Conservation (phyloP, 225 moss, liverwort and hornwort species). For the Polytrichum formosum region DNA sequence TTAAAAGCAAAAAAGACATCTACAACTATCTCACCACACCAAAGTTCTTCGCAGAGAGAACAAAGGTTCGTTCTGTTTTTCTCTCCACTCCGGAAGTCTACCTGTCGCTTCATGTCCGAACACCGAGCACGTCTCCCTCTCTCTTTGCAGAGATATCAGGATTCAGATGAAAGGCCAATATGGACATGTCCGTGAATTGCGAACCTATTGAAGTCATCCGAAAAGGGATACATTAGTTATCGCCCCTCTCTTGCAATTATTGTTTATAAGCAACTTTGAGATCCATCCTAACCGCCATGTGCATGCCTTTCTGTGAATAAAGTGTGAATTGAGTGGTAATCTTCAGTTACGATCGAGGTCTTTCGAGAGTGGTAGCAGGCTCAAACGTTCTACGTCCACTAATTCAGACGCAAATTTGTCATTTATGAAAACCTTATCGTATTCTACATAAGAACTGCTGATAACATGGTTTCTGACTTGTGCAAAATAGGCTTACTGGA, state of each 20-base stretch:
- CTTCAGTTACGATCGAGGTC: too few species aligned
- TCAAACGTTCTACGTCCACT: too few species aligned
- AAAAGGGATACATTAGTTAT: too few species aligned
- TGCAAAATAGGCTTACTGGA: slow-evolving; percentile 2
- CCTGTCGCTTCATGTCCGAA: neutral
- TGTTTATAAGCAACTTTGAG: too few species aligned
- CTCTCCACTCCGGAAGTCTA: neutral
- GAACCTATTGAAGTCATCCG: too few species aligned
- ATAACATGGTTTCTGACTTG: neutral
- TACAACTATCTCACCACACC: slow-evolving; percentile 27
- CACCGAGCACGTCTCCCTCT: neutral
- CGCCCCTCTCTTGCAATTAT: too few species aligned
- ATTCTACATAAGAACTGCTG: neutral
- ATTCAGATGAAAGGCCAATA: too few species aligned
- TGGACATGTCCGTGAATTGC: too few species aligned
- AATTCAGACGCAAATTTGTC: neutral
- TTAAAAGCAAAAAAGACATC: slow-evolving; percentile 26
- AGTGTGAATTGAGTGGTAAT: too few species aligned
- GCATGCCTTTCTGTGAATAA: too few species aligned
- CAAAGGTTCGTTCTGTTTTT: slow-evolving; percentile 18
- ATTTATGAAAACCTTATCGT: neutral
- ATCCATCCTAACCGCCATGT: too few species aligned
- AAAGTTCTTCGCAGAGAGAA: slow-evolving; percentile 14
- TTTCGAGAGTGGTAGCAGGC: too few species aligned
- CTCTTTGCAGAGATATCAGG: neutral